These are phyloP conservation scores for Bacterosira constricta DNA, from an alignment of 108 stramenopile species.

Conservation along the genomic window DNA sequence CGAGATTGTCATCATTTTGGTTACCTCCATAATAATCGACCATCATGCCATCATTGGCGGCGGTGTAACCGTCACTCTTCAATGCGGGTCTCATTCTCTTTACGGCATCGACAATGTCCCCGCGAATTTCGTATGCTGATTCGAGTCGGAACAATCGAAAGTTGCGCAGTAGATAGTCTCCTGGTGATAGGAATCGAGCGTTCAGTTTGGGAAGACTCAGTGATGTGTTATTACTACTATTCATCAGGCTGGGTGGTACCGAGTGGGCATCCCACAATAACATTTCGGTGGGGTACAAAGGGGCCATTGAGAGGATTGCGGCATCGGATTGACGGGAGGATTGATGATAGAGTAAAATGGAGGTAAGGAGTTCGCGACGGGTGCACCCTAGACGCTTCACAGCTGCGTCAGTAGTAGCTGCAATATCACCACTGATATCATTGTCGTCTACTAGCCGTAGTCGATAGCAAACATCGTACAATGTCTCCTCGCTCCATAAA, in stretches of 20 bases:
- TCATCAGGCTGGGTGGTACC: slow-evolving; percentile 57
- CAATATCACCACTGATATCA: slow-evolving; percentile 4
- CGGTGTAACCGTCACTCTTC: slow-evolving; percentile 37
- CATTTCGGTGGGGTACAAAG: slow-evolving; percentile 90
- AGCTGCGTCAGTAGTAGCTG: slow-evolving; percentile 1
- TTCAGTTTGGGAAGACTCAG: slow-evolving; percentile 91
- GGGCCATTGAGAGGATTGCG: slow-evolving; percentile 62
- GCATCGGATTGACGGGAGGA: slow-evolving; percentile 68
- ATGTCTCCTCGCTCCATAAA: slow-evolving; percentile 55
- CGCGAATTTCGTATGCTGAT: slow-evolving; percentile 92
- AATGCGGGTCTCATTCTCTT: slow-evolving; percentile 66
- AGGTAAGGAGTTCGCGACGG: slow-evolving; percentile 49
- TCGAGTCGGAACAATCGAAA: slow-evolving; percentile 91
- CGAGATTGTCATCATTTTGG: slow-evolving; percentile 41
- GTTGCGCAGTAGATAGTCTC: slow-evolving; percentile 91
- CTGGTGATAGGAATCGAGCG: slow-evolving; percentile 87
- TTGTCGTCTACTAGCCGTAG: slow-evolving; percentile 73
- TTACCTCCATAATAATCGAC: slow-evolving; percentile 48
- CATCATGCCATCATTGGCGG: slow-evolving; percentile 31
- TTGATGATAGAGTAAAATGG: slow-evolving; percentile 69
- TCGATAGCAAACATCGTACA: slow-evolving; percentile 75
- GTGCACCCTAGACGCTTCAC: slow-evolving; percentile 25
- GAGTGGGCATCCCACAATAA: slow-evolving; percentile 88
- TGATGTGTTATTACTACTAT: slow-evolving; percentile 35
- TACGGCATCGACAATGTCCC: slow-evolving; percentile 89